Conservation (phyloP, 129 eudicot species). For the Mikania micrantha region DNA sequence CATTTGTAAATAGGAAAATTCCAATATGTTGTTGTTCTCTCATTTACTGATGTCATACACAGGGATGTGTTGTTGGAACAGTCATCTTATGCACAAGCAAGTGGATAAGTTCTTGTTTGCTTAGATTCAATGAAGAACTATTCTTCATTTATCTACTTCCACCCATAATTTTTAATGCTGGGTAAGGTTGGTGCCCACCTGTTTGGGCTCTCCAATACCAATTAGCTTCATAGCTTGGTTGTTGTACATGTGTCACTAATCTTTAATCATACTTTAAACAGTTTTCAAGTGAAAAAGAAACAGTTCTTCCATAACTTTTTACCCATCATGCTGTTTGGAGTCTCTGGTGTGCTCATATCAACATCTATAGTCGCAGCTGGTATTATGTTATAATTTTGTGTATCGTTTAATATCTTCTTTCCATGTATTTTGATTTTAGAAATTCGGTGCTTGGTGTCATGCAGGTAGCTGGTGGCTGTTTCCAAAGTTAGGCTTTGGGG, state of each 20-base stretch:
- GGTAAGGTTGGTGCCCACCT: conserved; percentile 41
- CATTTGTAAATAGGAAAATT: not conserved
- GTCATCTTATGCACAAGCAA: conserved; percentile 61
- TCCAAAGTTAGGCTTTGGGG: conserved; percentile 58
- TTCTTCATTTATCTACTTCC: conserved; percentile 91
- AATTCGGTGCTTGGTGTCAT: conserved; percentile 1
- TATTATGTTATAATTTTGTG: conserved; percentile 13
- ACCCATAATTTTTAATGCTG: conserved; percentile 91
- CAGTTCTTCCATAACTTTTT: conserved; percentile 89
- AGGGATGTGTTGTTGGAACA: conserved; percentile 67
- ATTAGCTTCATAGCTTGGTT: not conserved
- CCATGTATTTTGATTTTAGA: conserved; percentile 3
- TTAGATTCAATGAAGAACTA: conserved; percentile 69
- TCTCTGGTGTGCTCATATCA: conserved; percentile 79
- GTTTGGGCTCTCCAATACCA: not conserved
- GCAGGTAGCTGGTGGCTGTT: conserved; percentile 79
- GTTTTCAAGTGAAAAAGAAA: conserved; percentile 94
- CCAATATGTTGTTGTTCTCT: not conserved
- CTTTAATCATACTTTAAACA: conserved; percentile 23
- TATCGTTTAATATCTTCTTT: not conserved
- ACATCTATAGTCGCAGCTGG: conserved; percentile 72
- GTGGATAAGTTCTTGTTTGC: conserved; percentile 67
- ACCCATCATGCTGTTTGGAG: conserved; percentile 82
- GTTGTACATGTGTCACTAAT: not conserved
- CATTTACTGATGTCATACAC: conserved; percentile 10